These are phyloP conservation scores for Pouteria glomerata DNA, from an alignment of 148 eudicot genomes.

Conservation along the genomic window DNA sequence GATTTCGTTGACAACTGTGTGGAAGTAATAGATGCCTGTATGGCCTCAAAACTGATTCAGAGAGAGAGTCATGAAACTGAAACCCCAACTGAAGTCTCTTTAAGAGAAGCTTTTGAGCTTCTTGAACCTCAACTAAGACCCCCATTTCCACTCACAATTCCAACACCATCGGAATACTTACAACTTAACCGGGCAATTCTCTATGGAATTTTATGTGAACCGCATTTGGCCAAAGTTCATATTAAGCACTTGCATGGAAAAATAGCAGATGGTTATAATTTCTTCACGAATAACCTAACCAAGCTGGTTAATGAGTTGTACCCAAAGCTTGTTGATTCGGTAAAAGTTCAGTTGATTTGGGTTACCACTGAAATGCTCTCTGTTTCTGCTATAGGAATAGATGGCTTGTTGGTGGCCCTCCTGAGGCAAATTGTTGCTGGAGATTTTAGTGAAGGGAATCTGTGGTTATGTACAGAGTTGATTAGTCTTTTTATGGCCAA, in stretches of 20 bases:
- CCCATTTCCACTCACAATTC: slow-evolving; percentile 54
- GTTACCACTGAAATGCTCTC: slow-evolving; percentile 52
- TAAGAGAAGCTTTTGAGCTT: slow-evolving; percentile 52
- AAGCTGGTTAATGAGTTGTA: slow-evolving; percentile 59
- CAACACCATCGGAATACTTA: slow-evolving; percentile 43
- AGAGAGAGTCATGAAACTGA: slow-evolving; percentile 44
- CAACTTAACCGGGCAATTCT: slow-evolving; percentile 54
- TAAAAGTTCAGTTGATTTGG: slow-evolving; percentile 64
- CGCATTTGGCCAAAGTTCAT: slow-evolving; percentile 38
- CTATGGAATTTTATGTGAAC: slow-evolving; percentile 65
- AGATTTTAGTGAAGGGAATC: slow-evolving; percentile 68
- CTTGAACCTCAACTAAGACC: slow-evolving; percentile 50
- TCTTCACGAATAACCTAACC: slow-evolving; percentile 41
- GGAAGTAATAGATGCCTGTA: not conserved
- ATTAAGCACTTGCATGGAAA: slow-evolving; percentile 70
- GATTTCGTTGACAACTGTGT: not conserved
- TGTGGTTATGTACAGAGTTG: slow-evolving; percentile 73
- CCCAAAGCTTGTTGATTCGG: slow-evolving; percentile 45
- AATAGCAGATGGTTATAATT: slow-evolving; percentile 65
- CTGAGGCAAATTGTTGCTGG: slow-evolving; percentile 80
- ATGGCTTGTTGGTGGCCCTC: slow-evolving; percentile 60
- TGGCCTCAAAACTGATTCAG: slow-evolving; percentile 55
- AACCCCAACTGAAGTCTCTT: slow-evolving; percentile 44
- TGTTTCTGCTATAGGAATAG: slow-evolving; percentile 60
- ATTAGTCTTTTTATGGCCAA: slow-evolving; percentile 38